phyloP scores from a whole-genome alignment of 371 early-diverging fungal genomes.

The Mortierella sp. region DNA sequence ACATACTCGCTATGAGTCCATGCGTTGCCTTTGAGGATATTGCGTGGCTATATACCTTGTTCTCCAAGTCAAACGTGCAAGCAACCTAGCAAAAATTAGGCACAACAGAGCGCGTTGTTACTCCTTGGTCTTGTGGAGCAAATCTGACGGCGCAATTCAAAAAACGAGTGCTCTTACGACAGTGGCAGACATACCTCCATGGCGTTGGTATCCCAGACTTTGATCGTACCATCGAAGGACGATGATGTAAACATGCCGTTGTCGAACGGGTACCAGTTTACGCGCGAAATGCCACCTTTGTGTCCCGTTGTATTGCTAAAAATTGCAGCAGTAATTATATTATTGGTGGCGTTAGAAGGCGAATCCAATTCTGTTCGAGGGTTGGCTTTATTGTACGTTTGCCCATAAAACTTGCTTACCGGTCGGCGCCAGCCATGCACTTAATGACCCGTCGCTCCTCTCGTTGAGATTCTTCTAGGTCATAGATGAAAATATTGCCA shows the following conservation, averaged over 20 bases:
- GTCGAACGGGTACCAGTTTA: slow-evolving; percentile 90
- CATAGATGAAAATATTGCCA: slow-evolving; percentile 77
- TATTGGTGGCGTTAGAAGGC: slow-evolving; percentile 28
- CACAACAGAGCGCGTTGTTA: neutral
- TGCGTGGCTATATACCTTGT: slow-evolving; percentile 76
- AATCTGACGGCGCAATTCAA: neutral
- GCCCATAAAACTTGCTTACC: slow-evolving; percentile 44
- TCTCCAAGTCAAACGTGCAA: slow-evolving; percentile 74
- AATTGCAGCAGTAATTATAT: neutral
- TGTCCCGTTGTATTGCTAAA: slow-evolving; percentile 66
- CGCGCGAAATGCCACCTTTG: slow-evolving; percentile 75
- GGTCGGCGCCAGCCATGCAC: slow-evolving; percentile 63
- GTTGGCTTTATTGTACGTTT: neutral
- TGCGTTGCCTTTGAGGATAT: slow-evolving; percentile 83
- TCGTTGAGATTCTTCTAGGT: slow-evolving; percentile 65
- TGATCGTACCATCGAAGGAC: slow-evolving; percentile 84
- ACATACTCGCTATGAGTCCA: slow-evolving; percentile 83
- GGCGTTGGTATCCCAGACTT: slow-evolving; percentile 88
- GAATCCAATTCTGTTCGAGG: neutral
- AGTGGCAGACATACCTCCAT: slow-evolving; percentile 66
- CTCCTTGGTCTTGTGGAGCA: slow-evolving; percentile 5
- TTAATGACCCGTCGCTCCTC: slow-evolving; percentile 59
- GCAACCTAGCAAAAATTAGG: slow-evolving; percentile 60
- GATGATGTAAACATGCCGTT: slow-evolving; percentile 89
- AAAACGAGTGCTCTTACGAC: neutral